Conservation (phyloP, 148 eudicot species). For the Nepenthes mirabilis region DNA sequence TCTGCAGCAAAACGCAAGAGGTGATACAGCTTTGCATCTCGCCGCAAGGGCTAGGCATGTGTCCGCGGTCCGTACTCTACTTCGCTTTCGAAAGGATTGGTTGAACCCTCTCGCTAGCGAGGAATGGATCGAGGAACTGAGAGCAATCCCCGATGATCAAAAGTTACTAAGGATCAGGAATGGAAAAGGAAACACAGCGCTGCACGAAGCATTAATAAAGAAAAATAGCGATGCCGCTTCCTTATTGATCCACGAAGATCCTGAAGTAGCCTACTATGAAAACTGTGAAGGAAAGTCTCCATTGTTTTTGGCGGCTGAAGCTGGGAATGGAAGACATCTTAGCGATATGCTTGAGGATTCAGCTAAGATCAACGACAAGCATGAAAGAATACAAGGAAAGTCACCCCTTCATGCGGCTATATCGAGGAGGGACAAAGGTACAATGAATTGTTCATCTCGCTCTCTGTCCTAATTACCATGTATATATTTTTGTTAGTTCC, state of each 20-base stretch:
- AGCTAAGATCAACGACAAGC: neutral
- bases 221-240: neutral
- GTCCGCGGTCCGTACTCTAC: neutral
- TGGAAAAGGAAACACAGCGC: slow-evolving; percentile 12
- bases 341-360: neutral
- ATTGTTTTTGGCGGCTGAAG: slow-evolving; percentile 17
- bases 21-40: slow-evolving; percentile 10
- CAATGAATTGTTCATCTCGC: neutral
- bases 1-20: slow-evolving; percentile 2
- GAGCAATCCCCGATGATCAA: neutral
- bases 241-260: slow-evolving; percentile 1
- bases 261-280: slow-evolving; percentile 5
- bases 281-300: slow-evolving; percentile 20
- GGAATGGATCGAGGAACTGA: neutral
- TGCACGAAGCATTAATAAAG: slow-evolving; percentile 15
- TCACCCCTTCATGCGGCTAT: slow-evolving; percentile 10
- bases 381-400: neutral
- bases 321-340: slow-evolving; percentile 5
- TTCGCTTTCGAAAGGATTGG: neutral
- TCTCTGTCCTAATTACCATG: too few species aligned
- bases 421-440: slow-evolving; percentile 8
- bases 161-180: slow-evolving; percentile 3
- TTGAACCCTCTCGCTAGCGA: slow-evolving; percentile 1
- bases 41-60: slow-evolving; percentile 6
- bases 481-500: too few species aligned